A percentile compares a stretch with the other conserved stretches of the same genome.
These are phyloP conservation scores for Tolypocladium inflatum DNA, from an alignment of 2,329 filamentous ascomycete species.

Conservation along the genomic window DNA sequence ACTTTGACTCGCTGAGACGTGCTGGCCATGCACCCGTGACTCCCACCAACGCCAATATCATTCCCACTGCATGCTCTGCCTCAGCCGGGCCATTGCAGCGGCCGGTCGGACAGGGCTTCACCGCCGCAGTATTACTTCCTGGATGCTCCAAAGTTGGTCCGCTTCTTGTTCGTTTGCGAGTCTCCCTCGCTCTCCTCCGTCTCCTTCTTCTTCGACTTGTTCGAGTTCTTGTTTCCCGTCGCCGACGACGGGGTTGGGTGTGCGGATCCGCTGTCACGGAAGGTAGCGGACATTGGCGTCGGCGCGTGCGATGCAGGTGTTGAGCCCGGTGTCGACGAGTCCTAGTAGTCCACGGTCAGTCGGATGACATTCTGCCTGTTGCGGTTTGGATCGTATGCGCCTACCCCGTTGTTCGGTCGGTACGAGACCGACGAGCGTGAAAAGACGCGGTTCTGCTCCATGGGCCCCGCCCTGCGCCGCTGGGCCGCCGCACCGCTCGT, in stretches of 20 bases:
- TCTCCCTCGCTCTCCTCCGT: constrained; percentile 52
- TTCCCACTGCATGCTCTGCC: neutral
- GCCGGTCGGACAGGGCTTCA: neutral
- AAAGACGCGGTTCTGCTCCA: constrained; percentile 68
- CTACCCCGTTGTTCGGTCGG: constrained; percentile 31
- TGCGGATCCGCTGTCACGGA: constrained; percentile 39
- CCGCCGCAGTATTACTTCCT: constrained; percentile 30
- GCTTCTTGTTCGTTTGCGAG: constrained; percentile 39
- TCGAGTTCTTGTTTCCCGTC: constrained; percentile 32
- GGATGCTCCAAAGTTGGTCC: constrained; percentile 47
- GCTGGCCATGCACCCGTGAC: neutral
- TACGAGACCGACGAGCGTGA: constrained; percentile 56
- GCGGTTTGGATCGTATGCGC: constrained; percentile 1
- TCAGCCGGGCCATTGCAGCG: neutral
- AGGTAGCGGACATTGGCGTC: constrained; percentile 46
- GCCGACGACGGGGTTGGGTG: constrained; percentile 47
- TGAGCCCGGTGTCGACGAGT: constrained; percentile 34
- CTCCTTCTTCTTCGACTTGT: constrained; percentile 45
- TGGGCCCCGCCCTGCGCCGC: constrained; percentile 53
- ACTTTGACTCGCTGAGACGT: neutral
- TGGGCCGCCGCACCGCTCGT: constrained; percentile 52
- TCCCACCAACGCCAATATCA: neutral
- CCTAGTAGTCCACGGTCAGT: constrained; percentile 14
- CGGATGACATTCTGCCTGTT: neutral
- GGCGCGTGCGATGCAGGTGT: constrained; percentile 37